Evolutionary conservation across 257 asterid species (phyloP).

Genomic region (Knoxia roxburghii): DNA sequence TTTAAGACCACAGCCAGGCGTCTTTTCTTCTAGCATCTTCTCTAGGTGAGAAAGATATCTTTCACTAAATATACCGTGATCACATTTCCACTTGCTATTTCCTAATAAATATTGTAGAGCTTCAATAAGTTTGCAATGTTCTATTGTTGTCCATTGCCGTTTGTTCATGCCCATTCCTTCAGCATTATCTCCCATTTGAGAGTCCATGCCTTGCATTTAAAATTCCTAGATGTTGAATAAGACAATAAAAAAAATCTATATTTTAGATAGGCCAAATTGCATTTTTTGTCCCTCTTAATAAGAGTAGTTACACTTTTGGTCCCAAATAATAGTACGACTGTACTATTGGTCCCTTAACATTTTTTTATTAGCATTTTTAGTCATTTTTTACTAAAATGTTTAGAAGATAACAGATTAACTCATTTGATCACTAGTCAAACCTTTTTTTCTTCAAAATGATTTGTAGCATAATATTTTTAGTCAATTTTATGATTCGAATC

Average conservation of each 20-base stretch:
- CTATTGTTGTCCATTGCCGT: background rate
- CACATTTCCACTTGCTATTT: background rate
- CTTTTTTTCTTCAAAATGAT: no score
- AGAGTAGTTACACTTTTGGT: no score
- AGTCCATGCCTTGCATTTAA: background rate
- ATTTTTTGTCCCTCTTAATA: no score
- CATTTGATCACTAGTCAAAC: no score
- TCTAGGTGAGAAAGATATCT: background rate
- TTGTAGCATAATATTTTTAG: no score
- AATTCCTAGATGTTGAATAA: background rate
- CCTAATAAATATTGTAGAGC: background rate
- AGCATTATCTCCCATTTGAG: background rate
- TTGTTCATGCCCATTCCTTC: background rate
- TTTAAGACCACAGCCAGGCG: background rate
- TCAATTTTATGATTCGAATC: no score
- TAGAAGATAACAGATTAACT: no score
- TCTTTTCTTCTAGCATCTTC: background rate
- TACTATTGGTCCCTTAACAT: no score
- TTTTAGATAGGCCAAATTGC: no score
- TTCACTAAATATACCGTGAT: background rate
- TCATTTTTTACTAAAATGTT: no score
- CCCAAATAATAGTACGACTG: no score
- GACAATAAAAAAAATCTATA: background rate
- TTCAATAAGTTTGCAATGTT: background rate
- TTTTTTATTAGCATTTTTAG: no score